Evolutionary conservation across 768 basidiomycete genomes (phyloP).

Genomic region (Mycena metata): DNA sequence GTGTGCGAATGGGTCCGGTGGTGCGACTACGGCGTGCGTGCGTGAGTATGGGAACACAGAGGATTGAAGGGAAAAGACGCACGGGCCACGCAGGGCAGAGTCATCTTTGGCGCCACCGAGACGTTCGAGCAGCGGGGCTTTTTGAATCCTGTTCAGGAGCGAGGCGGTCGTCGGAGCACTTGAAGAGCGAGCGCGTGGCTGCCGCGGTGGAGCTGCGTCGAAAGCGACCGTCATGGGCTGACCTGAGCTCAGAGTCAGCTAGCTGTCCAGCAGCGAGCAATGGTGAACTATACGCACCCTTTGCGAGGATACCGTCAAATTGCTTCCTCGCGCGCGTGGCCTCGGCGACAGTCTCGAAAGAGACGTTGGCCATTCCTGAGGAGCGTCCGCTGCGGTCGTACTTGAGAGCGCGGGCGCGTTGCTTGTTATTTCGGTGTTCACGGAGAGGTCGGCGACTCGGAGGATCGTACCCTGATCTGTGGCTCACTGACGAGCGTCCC

Average conservation of each 20-base stretch:
- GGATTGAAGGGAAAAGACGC: constrained; percentile 38
- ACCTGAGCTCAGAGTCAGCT: constrained; percentile 56
- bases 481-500: constrained; percentile 95
- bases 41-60: not conserved
- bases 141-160: constrained; percentile 81
- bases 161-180: constrained; percentile 70
- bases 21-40: constrained; percentile 47
- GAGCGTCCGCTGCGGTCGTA: constrained; percentile 97
- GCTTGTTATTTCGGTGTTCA: constrained; percentile 50
- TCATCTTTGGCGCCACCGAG: constrained; percentile 62
- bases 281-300: constrained; percentile 66
- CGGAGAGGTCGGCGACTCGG: constrained; percentile 68
- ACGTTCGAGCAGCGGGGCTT: constrained; percentile 77
- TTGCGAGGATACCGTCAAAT: constrained; percentile 89
- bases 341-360: constrained; percentile 83
- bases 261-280: constrained; percentile 23
- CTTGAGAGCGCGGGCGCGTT: constrained; percentile 64
- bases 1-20: constrained; percentile 66
- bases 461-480: constrained; percentile 92
- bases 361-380: constrained; percentile 82
- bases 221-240: constrained; percentile 83
- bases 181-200: constrained; percentile 60
- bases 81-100: constrained; percentile 54
- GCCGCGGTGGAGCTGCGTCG: constrained; percentile 63
- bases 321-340: constrained; percentile 88